Conservation (phyloP, 352 stramenopile genomes). For the Pythium aphanidermatum region DNA sequence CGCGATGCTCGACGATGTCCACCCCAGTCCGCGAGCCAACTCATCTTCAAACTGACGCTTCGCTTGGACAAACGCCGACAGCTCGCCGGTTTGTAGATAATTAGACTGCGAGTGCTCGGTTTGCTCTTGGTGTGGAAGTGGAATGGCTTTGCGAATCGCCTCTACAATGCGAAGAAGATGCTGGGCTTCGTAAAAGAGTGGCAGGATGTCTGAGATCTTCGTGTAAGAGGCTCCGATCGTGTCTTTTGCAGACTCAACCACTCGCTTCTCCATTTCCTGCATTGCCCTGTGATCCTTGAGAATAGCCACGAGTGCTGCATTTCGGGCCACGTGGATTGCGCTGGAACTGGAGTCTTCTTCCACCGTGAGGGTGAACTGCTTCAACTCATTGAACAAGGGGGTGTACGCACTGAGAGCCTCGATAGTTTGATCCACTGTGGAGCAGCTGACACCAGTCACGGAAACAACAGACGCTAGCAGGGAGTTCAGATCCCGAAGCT, state of each 20-base stretch:
- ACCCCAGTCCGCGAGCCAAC: no score
- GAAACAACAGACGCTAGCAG: neutral
- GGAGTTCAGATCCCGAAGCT: neutral
- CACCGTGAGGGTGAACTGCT: neutral
- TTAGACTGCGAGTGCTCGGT: no score
- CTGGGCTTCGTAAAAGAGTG: slow-evolving; percentile 2
- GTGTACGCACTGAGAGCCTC: slow-evolving; percentile 1
- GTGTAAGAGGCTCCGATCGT: no score
- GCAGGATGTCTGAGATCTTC: slow-evolving; percentile 6
- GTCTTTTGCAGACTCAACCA: neutral
- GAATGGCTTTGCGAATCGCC: no score
- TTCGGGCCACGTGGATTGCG: neutral
- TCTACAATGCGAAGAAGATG: no score
- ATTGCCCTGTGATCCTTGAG: neutral
- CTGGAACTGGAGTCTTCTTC: neutral
- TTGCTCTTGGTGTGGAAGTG: no score
- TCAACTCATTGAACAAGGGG: slow-evolving; percentile 2
- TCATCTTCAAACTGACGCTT: no score
- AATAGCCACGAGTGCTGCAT: neutral
- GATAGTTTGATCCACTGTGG: no score
- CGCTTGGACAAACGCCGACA: no score
- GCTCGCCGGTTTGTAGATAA: no score
- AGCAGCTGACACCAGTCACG: no score
- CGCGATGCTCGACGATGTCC: no score
- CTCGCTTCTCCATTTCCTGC: neutral